These are phyloP conservation scores for Trichopus zeylanicus DNA, from an alignment of 116 monocot species.

Conservation along the genomic window DNA sequence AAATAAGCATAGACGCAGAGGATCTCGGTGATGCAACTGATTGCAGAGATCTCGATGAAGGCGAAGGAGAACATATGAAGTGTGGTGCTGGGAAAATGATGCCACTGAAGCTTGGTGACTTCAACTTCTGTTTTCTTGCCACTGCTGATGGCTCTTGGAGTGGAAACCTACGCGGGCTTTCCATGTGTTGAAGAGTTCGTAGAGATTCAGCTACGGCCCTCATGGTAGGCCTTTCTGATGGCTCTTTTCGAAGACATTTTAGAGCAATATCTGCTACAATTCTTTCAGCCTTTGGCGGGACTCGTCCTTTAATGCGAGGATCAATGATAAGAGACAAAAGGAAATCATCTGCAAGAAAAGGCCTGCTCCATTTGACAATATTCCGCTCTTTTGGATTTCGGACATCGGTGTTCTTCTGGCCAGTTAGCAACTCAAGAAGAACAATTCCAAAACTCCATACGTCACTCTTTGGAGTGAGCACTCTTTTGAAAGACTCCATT, in stretches of 20 bases:
- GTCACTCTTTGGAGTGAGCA: conserved; percentile 91
- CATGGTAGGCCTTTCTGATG: conserved; percentile 89
- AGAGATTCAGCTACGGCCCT: conserved; percentile 60
- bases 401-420: conserved; percentile 59
- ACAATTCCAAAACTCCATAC: conserved; percentile 88
- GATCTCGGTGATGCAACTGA: conserved; percentile 34
- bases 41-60: conserved; percentile 23
- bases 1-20: conserved; percentile 22
- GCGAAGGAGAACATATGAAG: conserved; percentile 33
- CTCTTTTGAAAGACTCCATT: conserved; percentile 69
- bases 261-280: conserved; percentile 65
- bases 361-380: conserved; percentile 83
- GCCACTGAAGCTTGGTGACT: conserved; percentile 66
- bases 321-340: conserved; percentile 86
- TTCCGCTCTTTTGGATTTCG: conserved; percentile 73
- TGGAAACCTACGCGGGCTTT: conserved; percentile 49
- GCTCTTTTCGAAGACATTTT: conserved; percentile 73
- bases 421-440: conserved; percentile 80
- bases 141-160: conserved; percentile 65
- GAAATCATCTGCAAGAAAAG: conserved; percentile 76
- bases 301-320: conserved; percentile 70
- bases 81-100: conserved; percentile 21
- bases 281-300: conserved; percentile 63
- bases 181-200: conserved; percentile 61
- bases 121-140: conserved; percentile 54